phyloP scores from a whole-genome alignment of 495 filamentous ascomycete species.

The Barbatosphaeria neglecta region DNA sequence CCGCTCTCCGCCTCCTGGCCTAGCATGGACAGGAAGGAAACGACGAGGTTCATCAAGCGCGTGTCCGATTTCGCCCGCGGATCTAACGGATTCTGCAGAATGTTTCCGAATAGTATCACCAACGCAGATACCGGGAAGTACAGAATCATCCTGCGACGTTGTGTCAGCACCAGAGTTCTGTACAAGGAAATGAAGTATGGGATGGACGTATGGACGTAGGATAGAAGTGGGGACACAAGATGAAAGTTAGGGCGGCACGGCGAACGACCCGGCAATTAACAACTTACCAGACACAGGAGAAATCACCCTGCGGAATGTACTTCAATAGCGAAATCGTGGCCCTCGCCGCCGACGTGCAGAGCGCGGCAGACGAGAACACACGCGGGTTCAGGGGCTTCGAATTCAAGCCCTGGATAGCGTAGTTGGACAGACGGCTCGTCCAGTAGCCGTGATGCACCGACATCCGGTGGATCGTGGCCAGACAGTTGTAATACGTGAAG shows the following conservation, averaged over 20 bases:
- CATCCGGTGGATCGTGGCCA: slow-evolving; percentile 98
- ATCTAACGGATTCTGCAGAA: slow-evolving; percentile 91
- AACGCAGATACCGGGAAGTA: slow-evolving; percentile 96
- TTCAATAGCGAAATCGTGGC: slow-evolving; percentile 89
- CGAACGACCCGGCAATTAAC: too few relatives aligned
- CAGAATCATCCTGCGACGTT: slow-evolving; percentile 71
- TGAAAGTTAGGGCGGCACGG: too few relatives aligned
- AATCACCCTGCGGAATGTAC: slow-evolving; percentile 92
- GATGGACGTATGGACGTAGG: too few relatives aligned
- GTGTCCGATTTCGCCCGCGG: slow-evolving; percentile 77
- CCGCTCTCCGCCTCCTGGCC: slow-evolving; percentile 71
- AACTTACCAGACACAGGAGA: slow-evolving; percentile 86
- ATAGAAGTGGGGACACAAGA: too few relatives aligned
- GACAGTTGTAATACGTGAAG: slow-evolving; percentile 94
- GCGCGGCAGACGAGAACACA: slow-evolving; percentile 84
- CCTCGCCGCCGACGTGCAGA: slow-evolving; percentile 85
- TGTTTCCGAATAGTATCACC: slow-evolving; percentile 92
- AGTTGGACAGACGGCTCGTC: slow-evolving; percentile 91
- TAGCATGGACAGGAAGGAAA: slow-evolving; percentile 65
- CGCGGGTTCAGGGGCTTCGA: slow-evolving; percentile 81
- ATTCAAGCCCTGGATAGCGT: slow-evolving; percentile 87
- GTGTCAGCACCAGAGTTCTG: slow-evolving; percentile 10
- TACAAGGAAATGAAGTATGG: neutral
- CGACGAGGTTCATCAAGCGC: slow-evolving; percentile 82
- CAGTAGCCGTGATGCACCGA: slow-evolving; percentile 96